These are phyloP conservation scores for Termitomyces eurrhizus DNA, from an alignment of 768 basidiomycete species.

Conservation along the genomic window DNA sequence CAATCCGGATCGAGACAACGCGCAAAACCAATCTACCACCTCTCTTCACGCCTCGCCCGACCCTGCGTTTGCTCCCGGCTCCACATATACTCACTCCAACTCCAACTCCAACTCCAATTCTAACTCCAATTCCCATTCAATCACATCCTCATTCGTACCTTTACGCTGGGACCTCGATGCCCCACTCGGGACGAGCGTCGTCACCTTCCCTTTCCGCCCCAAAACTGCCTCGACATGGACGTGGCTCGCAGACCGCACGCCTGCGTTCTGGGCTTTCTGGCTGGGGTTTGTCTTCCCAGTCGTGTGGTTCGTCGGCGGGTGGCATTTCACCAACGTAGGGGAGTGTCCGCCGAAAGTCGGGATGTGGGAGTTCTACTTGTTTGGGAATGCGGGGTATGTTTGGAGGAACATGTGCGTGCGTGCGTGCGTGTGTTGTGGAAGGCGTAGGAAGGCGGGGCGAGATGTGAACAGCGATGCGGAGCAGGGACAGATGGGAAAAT, in stretches of 20 bases:
- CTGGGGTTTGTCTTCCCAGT: constrained; percentile 68
- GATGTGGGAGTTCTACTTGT: constrained; percentile 45
- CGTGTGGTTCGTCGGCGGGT: constrained; percentile 76
- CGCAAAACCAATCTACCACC: background rate
- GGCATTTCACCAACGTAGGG: constrained; percentile 53
- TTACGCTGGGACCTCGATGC: constrained; percentile 46
- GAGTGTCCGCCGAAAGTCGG: constrained; percentile 41
- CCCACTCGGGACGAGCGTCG: constrained; percentile 29
- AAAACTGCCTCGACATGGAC: constrained; percentile 24
- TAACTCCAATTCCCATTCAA: constrained; percentile 40
- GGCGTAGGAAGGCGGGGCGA: constrained; percentile 11
- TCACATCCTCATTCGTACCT: constrained; percentile 25
- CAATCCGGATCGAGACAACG: background rate
- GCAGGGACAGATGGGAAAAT: constrained; percentile 2
- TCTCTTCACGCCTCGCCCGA: constrained; percentile 1
- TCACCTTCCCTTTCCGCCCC: constrained; percentile 24
- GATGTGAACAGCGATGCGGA: background rate
- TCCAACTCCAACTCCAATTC: constrained; percentile 14
- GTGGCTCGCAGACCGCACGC: constrained; percentile 27
- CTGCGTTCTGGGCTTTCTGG: constrained; percentile 68
- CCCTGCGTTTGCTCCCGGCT: background rate
- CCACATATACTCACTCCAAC: background rate
- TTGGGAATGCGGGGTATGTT: background rate
- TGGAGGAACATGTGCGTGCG: constrained; percentile 8
- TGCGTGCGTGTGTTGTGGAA: constrained; percentile 23